phyloP scores from a whole-genome alignment of 768 basidiomycete genomes.

The Hypholoma fasciculare region DNA sequence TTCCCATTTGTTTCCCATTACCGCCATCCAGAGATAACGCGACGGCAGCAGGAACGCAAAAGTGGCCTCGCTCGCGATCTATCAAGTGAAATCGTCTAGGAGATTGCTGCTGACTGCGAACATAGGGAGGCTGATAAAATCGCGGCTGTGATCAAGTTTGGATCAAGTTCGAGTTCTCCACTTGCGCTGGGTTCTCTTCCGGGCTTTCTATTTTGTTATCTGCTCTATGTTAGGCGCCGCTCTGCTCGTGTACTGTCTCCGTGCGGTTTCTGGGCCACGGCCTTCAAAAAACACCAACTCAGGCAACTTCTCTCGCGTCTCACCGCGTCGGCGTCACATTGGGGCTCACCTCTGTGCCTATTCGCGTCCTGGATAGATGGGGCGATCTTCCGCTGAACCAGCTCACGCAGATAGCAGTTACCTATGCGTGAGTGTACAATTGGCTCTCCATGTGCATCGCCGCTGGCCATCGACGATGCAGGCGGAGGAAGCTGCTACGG shows the following conservation, averaged over 20 bases:
- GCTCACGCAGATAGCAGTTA: background rate
- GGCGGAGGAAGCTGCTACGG: background rate
- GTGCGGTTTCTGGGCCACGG: background rate
- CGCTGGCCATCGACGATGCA: background rate
- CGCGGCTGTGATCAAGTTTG: too few relatives aligned
- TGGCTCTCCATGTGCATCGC: background rate
- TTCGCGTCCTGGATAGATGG: constrained; percentile 1
- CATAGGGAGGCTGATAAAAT: too few relatives aligned
- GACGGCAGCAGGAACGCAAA: too few relatives aligned
- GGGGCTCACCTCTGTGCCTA: background rate
- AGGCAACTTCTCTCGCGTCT: background rate
- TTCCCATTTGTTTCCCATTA: too few relatives aligned
- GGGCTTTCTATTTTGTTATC: too few relatives aligned
- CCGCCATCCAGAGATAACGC: too few relatives aligned
- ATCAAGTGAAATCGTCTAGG: too few relatives aligned
- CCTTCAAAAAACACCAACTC: background rate
- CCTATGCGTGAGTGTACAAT: background rate
- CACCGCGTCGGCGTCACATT: background rate
- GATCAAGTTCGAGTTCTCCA: too few relatives aligned
- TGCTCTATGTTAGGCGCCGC: too few relatives aligned
- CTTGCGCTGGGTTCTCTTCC: too few relatives aligned
- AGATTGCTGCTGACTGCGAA: too few relatives aligned
- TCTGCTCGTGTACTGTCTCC: background rate
- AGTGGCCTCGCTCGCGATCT: too few relatives aligned
- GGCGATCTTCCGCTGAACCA: constrained; percentile 4